Percentiles rank a stretch among this genome's conserved stretches.
Conservation (phyloP, 2,329 filamentous ascomycete species). For the Aspergillus oerlinghausenensis region DNA sequence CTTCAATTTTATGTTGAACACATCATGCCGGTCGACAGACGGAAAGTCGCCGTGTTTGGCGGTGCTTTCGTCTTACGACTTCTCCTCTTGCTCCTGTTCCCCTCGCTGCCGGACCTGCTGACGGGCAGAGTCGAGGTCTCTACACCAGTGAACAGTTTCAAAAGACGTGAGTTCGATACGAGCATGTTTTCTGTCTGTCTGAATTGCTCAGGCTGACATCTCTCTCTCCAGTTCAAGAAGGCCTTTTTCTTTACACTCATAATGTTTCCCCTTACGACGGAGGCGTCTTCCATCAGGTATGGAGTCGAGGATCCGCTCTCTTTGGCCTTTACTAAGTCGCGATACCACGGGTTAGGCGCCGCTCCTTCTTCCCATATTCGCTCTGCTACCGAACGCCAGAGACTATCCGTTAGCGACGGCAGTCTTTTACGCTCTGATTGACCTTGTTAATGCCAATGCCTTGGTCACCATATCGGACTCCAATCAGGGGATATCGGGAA, state of each 20-base stretch:
- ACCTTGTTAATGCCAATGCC: constrained; percentile 76
- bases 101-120: constrained; percentile 75
- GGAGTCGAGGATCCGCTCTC: not conserved
- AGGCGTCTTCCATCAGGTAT: constrained; percentile 68
- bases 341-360: constrained; percentile 58
- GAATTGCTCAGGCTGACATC: not conserved
- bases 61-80: constrained; percentile 75
- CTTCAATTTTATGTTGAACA: not conserved
- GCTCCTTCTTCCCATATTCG: constrained; percentile 85
- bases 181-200: not conserved
- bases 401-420: constrained; percentile 68
- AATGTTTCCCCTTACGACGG: constrained; percentile 97
- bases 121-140: constrained; percentile 93
- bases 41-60: constrained; percentile 65
- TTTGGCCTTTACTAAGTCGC: not conserved
- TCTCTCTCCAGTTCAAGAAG: constrained; percentile 72
- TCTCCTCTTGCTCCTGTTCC: constrained; percentile 74
- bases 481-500: constrained; percentile 69
- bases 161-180: constrained; percentile 65
- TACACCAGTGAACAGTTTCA: constrained; percentile 96
- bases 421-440: constrained; percentile 73
- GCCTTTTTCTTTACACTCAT: constrained; percentile 90
- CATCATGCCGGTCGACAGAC: constrained; percentile 51
- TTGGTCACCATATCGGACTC: constrained; percentile 76
- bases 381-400: constrained; percentile 69